Evolutionary conservation across 2,329 filamentous ascomycete genomes (phyloP).

Genomic region (Penicillium rolfsii): DNA sequence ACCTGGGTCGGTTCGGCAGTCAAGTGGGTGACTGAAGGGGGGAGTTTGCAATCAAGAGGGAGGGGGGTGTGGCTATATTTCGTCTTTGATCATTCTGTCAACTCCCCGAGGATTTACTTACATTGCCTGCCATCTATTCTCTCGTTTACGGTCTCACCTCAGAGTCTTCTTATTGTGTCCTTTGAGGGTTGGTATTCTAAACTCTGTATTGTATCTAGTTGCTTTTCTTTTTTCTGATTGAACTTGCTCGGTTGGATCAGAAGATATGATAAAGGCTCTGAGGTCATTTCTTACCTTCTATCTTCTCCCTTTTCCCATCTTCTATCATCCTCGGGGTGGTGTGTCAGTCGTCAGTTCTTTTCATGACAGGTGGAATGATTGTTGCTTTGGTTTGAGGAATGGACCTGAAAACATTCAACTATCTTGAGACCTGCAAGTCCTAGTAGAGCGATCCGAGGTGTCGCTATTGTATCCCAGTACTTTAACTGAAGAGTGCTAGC

Average conservation of each 20-base stretch:
- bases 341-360: not conserved
- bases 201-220: conserved; percentile 41
- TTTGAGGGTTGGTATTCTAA: conserved; percentile 22
- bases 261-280: conserved; percentile 17
- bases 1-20: conserved; percentile 25
- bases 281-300: conserved; percentile 7
- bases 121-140: conserved; percentile 24
- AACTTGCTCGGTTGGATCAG: conserved; percentile 11
- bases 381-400: conserved; percentile 2
- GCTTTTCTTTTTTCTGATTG: conserved; percentile 18
- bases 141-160: conserved; percentile 22
- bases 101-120: conserved; percentile 8
- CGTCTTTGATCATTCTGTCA: not conserved
- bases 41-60: conserved; percentile 29
- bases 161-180: conserved; percentile 4
- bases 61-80: conserved; percentile 21
- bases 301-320: not conserved
- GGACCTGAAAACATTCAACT: conserved; percentile 8
- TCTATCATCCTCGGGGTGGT: not conserved
- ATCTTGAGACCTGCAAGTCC: not conserved
- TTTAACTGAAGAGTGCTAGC: too few species aligned
- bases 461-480: not conserved
- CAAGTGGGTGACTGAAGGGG: conserved; percentile 25
- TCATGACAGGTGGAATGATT: not conserved
- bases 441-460: not conserved